A percentile compares a stretch with the other conserved stretches of the same genome.
Evolutionary conservation across 2,329 filamentous ascomycete genomes (phyloP).

Genomic region (Raffaelea albimanens): DNA sequence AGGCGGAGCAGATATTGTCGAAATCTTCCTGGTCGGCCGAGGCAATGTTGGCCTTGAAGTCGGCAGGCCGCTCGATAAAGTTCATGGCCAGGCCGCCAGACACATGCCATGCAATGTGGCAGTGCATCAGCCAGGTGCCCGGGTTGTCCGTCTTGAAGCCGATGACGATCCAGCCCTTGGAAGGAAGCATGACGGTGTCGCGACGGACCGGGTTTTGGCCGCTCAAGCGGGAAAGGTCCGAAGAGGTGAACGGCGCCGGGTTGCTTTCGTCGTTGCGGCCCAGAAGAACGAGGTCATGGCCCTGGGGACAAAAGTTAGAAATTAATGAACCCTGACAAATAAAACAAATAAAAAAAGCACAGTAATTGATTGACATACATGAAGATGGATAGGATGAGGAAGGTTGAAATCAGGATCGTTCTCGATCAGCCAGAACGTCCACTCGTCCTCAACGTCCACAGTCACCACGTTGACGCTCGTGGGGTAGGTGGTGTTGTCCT

Average conservation of each 20-base stretch:
- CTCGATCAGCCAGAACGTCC: conserved; percentile 13
- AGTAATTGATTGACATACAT: conserved; percentile 10
- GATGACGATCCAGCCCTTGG: conserved; percentile 32
- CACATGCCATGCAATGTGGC: conserved; percentile 39
- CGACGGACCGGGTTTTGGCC: conserved; percentile 31
- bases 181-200: conserved; percentile 32
- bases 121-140: conserved; percentile 35
- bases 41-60: background rate
- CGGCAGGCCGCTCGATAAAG: conserved; percentile 28
- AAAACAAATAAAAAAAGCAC: background rate
- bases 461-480: conserved; percentile 15
- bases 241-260: conserved; percentile 7
- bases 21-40: background rate
- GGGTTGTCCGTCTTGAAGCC: conserved; percentile 39
- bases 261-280: conserved; percentile 12
- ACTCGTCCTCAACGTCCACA: conserved; percentile 11
- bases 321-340: no score
- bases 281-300: conserved; percentile 19
- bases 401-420: conserved; percentile 3
- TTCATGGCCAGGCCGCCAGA: conserved; percentile 36
- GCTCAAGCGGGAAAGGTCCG: conserved; percentile 16
- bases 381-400: conserved; percentile 17
- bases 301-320: conserved; percentile 6
- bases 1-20: background rate
- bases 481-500: conserved; percentile 19